Evolutionary conservation across 495 filamentous ascomycete species (phyloP).

Genomic region (Melanomma pulvis-pyrius): DNA sequence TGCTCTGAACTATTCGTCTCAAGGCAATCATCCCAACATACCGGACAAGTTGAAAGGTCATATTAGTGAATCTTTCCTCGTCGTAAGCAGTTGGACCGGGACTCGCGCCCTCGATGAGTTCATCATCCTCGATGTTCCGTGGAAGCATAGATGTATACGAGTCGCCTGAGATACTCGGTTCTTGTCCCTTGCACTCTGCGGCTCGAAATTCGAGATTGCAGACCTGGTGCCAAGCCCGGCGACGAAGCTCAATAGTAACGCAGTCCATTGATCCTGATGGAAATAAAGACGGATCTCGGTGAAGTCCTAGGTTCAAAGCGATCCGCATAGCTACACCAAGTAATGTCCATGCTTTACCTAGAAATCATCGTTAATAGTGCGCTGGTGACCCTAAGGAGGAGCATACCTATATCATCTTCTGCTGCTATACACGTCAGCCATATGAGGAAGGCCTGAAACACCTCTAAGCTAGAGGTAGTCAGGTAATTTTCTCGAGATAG

Average conservation of each 20-base stretch:
- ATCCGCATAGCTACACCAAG: constrained; percentile 35
- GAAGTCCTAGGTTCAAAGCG: constrained; percentile 35
- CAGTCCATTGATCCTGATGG: constrained; percentile 32
- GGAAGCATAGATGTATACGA: constrained; percentile 36
- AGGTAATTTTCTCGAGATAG: constrained; percentile 35
- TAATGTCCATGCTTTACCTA: constrained; percentile 37
- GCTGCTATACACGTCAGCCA: constrained; percentile 39
- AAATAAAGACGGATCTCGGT: constrained; percentile 38
- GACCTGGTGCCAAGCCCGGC: constrained; percentile 37
- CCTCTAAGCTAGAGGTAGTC: constrained; percentile 33
- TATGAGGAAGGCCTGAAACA: constrained; percentile 34
- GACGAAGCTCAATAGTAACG: constrained; percentile 35
- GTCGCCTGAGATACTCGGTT: constrained; percentile 34
- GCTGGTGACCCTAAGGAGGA: neutral
- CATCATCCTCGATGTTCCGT: constrained; percentile 37
- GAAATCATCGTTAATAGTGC: neutral
- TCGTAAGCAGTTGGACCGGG: constrained; percentile 23
- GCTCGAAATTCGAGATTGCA: constrained; percentile 38
- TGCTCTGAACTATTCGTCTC: constrained; percentile 35
- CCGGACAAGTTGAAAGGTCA: constrained; percentile 36
- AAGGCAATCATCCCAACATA: constrained; percentile 32
- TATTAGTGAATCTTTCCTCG: constrained; percentile 24
- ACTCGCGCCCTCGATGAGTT: constrained; percentile 32
- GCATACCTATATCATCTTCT: constrained; percentile 38
- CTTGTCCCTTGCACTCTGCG: constrained; percentile 38